These are phyloP conservation scores for Cunninghamia lanceolata DNA, from an alignment of 75 land plant species.

Conservation along the genomic window DNA sequence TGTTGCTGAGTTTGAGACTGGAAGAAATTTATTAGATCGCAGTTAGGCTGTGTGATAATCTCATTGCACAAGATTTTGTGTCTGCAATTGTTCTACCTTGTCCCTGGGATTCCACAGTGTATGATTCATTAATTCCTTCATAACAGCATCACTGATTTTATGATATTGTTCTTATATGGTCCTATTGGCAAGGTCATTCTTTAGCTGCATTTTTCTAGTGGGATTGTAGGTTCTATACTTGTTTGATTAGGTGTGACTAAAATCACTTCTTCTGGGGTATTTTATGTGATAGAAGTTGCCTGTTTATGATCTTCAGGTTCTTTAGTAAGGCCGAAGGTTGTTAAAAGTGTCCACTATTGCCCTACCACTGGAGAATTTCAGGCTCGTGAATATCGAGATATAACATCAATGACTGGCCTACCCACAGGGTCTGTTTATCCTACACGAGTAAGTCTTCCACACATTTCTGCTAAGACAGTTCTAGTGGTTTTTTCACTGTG, in stretches of 20 bases:
- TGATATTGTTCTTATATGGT: background rate
- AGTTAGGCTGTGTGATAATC: background rate
- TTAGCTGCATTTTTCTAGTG: background rate
- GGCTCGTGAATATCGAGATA: conserved; percentile 86
- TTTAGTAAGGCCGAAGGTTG: conserved; percentile 98
- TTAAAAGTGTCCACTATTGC: conserved; percentile 97
- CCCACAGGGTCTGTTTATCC: conserved; percentile 98
- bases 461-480: background rate
- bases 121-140: background rate
- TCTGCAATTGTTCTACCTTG: background rate
- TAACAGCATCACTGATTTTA: background rate
- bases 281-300: background rate
- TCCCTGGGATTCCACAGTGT: no score
- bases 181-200: background rate
- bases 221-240: background rate
- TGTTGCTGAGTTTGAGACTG: background rate
- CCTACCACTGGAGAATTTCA: conserved; percentile 67
- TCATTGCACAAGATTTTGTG: background rate
- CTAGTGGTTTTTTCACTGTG: background rate
- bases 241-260: no score
- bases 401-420: conserved; percentile 80
- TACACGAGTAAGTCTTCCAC: conserved; percentile 64
- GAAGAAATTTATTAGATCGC: background rate
- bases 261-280: no score
- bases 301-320: conserved; percentile 56